These are phyloP conservation scores for Centrapalus pauciflorus DNA, from an alignment of 129 eudicot species.

Conservation along the genomic window DNA sequence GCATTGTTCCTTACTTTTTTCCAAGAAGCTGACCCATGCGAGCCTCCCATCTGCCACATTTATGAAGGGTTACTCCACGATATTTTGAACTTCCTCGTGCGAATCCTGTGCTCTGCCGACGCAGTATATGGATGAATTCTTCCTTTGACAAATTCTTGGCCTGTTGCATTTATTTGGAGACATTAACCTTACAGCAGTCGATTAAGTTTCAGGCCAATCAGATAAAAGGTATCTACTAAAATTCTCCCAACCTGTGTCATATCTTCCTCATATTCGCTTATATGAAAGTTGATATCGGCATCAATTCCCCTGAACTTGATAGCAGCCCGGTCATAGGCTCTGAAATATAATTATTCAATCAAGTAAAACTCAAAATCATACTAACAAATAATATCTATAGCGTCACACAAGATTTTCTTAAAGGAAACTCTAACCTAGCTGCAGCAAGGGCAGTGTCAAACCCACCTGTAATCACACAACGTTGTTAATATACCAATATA, in stretches of 20 bases:
- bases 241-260: conserved; percentile 57
- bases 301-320: conserved; percentile 91
- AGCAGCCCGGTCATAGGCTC: conserved; percentile 97
- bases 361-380: conserved; percentile 25
- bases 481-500: neutral
- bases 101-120: conserved; percentile 89
- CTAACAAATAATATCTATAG: neutral
- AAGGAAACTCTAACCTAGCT: conserved; percentile 65
- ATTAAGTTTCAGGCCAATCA: conserved; percentile 14
- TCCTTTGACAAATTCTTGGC: conserved; percentile 65
- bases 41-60: conserved; percentile 97
- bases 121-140: conserved; percentile 82
- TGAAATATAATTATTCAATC: conserved; percentile 22
- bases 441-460: conserved; percentile 98
- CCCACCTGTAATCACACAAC: conserved; percentile 54
- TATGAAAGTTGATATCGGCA: conserved; percentile 82
- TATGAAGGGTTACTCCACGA: conserved; percentile 89
- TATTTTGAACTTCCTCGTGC: conserved; percentile 82
- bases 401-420: neutral
- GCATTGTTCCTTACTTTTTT: conserved; percentile 58
- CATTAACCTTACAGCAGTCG: conserved; percentile 13
- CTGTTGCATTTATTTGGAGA: conserved; percentile 33
- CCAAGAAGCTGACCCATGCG: conserved; percentile 95
- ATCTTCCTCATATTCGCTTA: conserved; percentile 84
- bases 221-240: conserved; percentile 12